phyloP scores from a whole-genome alignment of 208 protist species.

The Trypanosoma lewisi region DNA sequence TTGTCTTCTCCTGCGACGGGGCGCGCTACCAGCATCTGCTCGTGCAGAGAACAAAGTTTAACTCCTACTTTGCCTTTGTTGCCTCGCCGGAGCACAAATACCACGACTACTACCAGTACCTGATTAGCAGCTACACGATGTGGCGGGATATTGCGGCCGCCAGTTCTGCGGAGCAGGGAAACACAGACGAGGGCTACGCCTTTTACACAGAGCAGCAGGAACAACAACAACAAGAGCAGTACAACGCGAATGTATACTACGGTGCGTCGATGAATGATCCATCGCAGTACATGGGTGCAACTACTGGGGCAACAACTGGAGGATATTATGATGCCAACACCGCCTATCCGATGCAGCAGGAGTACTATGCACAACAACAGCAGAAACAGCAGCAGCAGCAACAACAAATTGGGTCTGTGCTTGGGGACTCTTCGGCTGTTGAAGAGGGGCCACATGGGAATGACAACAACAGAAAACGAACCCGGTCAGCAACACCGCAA shows the following conservation, averaged over 20 bases:
- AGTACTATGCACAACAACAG: not conserved
- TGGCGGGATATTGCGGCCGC: conserved; percentile 44
- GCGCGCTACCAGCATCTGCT: conserved; percentile 72
- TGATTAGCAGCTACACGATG: conserved; percentile 66
- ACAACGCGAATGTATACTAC: conserved; percentile 40
- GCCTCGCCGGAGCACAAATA: conserved; percentile 49
- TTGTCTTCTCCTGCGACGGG: conserved; percentile 66
- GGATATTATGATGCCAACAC: conserved; percentile 33
- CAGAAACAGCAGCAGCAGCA: conserved; percentile 7
- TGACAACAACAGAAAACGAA: conserved; percentile 10
- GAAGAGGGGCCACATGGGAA: not conserved
- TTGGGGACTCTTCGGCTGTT: not conserved
- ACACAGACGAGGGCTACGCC: conserved; percentile 28
- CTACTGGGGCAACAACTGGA: not conserved
- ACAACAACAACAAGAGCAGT: conserved; percentile 37
- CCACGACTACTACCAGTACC: conserved; percentile 73
- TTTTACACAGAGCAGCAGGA: conserved; percentile 28
- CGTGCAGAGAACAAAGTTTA: conserved; percentile 54
- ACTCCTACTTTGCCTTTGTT: conserved; percentile 77
- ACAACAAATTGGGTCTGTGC: not conserved
- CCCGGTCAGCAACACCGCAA: conserved; percentile 24
- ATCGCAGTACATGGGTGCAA: conserved; percentile 6
- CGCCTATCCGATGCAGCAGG: not conserved
- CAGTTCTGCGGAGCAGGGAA: conserved; percentile 17
- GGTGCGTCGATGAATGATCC: not conserved